Evolutionary conservation across 208 protist species (phyloP), one percentile per base, ranked within the genome.

Genomic region (Trypanosoma cruzi): DNA sequence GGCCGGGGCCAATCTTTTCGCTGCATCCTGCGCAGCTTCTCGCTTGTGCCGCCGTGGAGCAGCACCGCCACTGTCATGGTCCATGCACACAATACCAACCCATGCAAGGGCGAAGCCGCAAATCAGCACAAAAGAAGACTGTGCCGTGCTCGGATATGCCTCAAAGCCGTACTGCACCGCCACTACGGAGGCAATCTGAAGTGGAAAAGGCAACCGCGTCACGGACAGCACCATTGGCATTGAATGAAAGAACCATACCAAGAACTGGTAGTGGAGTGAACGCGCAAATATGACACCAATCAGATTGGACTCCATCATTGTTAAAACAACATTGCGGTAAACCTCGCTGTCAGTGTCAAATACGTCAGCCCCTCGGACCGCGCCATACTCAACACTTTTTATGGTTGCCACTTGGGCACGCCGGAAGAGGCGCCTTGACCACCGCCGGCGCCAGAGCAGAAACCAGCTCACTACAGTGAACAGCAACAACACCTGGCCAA

Each of bases 251-350:
- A 97, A 98, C 91, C 94, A 98, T 14, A 73, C 64, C 60, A 96
- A 92, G 72, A 98, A 98, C 84, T 98, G 96, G 70, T 93, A 98
- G 72, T 99, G 96, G n/a, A 99, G 44, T 5, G 83, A 83, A 42
- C 96, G 82, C 7, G 86, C 68, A 60, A 93, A 95, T 16, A 85
- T 72, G 34, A 98, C 81, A 22, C 96, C 97, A 59, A 98, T 85
- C 18, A 98, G 76, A 73, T 98, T 98, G 22, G 79, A 89, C 64
- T 87, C 80, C 50, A 99, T 85, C 31, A 99, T 46, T 0, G 90
- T 90, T 63, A 85, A 66, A 1, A 89, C 67, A 31, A 97, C 86
- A 54, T 62, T 68, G 37, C 52, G 40, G 54, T 54, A 79, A 16
- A 65, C 46, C 56, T 74, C 63, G 11, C n/a, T 48, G 24, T 49